These are phyloP conservation scores for Elsinoe arachidis DNA, from an alignment of 2,329 filamentous ascomycete genomes.

Conservation along the genomic window DNA sequence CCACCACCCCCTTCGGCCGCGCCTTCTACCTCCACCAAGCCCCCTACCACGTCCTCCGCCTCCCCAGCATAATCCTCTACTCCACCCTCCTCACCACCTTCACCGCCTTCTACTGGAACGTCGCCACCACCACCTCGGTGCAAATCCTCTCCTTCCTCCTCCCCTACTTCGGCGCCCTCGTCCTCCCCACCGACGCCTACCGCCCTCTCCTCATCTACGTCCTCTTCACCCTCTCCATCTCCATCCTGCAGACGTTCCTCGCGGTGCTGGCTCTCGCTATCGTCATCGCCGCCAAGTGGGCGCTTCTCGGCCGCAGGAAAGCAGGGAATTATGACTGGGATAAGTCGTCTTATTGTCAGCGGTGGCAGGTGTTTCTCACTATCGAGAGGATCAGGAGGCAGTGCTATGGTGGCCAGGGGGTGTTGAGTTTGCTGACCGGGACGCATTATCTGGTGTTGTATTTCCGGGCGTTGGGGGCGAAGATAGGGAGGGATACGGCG, in stretches of 20 bases:
- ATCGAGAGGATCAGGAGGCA: slow-evolving; percentile 44
- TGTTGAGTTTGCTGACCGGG: slow-evolving; percentile 46
- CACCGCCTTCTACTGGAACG: slow-evolving; percentile 45
- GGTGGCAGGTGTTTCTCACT: slow-evolving; percentile 48
- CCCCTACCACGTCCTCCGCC: slow-evolving; percentile 43
- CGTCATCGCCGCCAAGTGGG: slow-evolving; percentile 45
- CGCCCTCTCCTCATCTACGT: slow-evolving; percentile 34
- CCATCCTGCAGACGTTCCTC: slow-evolving; percentile 37
- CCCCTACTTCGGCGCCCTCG: slow-evolving; percentile 24
- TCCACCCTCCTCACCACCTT: slow-evolving; percentile 40
- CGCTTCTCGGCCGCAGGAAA: slow-evolving; percentile 41
- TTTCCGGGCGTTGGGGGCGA: slow-evolving; percentile 46
- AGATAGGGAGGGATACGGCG: slow-evolving; percentile 47
- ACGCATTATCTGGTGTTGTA: slow-evolving; percentile 46
- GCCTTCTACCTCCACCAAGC: slow-evolving; percentile 47
- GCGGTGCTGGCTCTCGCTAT: slow-evolving; percentile 36
- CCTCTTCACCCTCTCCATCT: slow-evolving; percentile 34
- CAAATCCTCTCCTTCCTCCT: slow-evolving; percentile 35
- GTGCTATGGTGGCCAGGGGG: slow-evolving; percentile 43
- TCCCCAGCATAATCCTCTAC: slow-evolving; percentile 43
- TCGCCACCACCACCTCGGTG: slow-evolving; percentile 40
- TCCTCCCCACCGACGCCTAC: slow-evolving; percentile 16
- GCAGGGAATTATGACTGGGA: slow-evolving; percentile 52
- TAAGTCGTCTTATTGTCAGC: slow-evolving; percentile 48
- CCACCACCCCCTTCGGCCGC: slow-evolving; percentile 42